Evolutionary conservation across 768 basidiomycete species (phyloP).

Genomic region (Macrolepiota dolichaula): DNA sequence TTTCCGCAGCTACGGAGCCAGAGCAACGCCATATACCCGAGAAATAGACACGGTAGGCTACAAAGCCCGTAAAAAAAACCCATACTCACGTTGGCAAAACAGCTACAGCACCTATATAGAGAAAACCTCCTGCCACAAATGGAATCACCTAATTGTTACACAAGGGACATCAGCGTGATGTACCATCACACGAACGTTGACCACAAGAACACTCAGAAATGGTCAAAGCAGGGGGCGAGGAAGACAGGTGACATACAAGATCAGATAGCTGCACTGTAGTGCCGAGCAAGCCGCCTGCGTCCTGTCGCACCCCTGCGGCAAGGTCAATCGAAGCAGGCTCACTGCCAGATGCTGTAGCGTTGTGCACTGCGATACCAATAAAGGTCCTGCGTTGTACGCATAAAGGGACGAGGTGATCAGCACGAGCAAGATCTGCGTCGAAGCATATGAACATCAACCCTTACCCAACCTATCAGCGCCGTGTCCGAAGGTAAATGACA

Average conservation of each 20-base stretch:
- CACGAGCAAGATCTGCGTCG: constrained; percentile 12
- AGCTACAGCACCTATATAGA: constrained; percentile 92
- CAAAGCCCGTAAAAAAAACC: constrained; percentile 2
- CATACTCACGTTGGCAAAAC: constrained; percentile 85
- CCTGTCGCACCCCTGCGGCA: constrained; percentile 73
- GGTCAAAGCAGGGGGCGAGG: background rate
- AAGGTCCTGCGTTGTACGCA: constrained; percentile 57
- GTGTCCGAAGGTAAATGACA: constrained; percentile 11
- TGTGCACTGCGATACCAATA: constrained; percentile 84
- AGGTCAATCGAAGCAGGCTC: constrained; percentile 50
- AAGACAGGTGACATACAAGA: constrained; percentile 52
- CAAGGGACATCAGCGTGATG: constrained; percentile 14
- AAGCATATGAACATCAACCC: constrained; percentile 21
- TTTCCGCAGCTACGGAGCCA: background rate
- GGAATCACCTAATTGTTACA: constrained; percentile 67
- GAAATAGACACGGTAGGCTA: background rate
- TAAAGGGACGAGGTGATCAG: constrained; percentile 15
- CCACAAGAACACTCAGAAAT: background rate
- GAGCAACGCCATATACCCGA: background rate
- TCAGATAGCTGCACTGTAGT: constrained; percentile 79
- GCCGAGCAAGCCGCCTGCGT: constrained; percentile 75
- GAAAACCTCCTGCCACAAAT: constrained; percentile 87
- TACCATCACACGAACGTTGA: constrained; percentile 17
- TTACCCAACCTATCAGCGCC: constrained; percentile 36
- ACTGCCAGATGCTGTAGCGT: constrained; percentile 53